A percentile compares a stretch with the other conserved stretches of the same genome.
Evolutionary conservation across 257 asterid species (phyloP).

Genomic region (Solanum lignicaule): DNA sequence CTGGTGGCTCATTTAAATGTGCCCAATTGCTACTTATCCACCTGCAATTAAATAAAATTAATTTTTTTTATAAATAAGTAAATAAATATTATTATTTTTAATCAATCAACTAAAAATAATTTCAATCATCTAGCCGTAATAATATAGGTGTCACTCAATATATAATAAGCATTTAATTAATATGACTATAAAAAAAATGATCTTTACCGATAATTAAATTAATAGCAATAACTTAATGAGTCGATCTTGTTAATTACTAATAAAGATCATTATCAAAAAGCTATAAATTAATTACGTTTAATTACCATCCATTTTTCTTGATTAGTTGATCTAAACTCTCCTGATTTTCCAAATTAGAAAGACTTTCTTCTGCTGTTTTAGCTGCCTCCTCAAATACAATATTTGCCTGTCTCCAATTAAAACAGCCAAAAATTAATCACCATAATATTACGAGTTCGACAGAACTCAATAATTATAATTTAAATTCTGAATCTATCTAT

Average conservation of each 20-base stretch:
- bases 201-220: too few species aligned
- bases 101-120: neutral
- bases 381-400: slow-evolving; percentile 19
- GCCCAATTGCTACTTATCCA: slow-evolving; percentile 81
- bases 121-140: neutral
- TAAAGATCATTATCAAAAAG: neutral
- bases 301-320: slow-evolving; percentile 68
- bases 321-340: slow-evolving; percentile 32
- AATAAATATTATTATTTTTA: too few species aligned
- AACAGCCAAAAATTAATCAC: neutral
- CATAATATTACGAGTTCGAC: neutral
- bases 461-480: neutral
- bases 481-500: neutral
- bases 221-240: too few species aligned
- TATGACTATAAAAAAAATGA: too few species aligned
- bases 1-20: slow-evolving; percentile 80
- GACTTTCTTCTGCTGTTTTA: neutral
- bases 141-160: too few species aligned
- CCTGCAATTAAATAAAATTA: slow-evolving; percentile 26
- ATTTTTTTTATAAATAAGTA: neutral
- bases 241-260: neutral
- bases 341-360: slow-evolving; percentile 8
- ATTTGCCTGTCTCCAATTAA: slow-evolving; percentile 17
- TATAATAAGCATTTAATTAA: too few species aligned
- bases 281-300: neutral